phyloP scores from a whole-genome alignment of 129 eudicot genomes.

The Mikania micrantha region DNA sequence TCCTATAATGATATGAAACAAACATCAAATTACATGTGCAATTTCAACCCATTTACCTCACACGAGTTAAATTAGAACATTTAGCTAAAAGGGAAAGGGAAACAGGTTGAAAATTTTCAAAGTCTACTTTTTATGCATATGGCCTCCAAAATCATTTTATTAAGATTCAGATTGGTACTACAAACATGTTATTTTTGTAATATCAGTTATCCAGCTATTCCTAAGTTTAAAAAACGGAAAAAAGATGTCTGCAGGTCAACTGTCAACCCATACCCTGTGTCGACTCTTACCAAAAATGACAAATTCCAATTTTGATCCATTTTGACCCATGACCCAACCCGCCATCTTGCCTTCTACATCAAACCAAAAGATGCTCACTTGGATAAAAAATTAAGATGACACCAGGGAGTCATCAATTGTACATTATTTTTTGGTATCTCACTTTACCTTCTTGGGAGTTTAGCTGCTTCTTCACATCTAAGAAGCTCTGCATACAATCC shows the following conservation, averaged over 20 bases:
- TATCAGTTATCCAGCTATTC: background rate
- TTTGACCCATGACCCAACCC: background rate
- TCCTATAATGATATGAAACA: slow-evolving; percentile 39
- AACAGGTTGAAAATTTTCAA: background rate
- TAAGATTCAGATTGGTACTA: background rate
- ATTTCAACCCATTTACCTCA: background rate
- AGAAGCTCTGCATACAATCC: slow-evolving; percentile 94
- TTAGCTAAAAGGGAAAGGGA: background rate
- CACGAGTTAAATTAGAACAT: background rate
- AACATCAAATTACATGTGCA: slow-evolving; percentile 10
- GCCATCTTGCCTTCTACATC: background rate
- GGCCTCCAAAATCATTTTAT: background rate
- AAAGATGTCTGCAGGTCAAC: background rate
- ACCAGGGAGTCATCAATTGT: background rate
- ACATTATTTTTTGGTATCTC: background rate
- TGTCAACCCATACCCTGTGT: background rate
- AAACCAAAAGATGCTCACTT: background rate
- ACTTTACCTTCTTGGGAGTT: slow-evolving; percentile 87
- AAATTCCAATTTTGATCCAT: background rate
- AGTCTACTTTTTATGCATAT: background rate
- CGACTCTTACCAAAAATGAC: background rate
- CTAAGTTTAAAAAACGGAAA: background rate
- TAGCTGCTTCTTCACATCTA: slow-evolving; percentile 94
- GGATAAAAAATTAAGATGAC: background rate
- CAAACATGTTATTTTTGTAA: background rate